phyloP scores from a whole-genome alignment of 208 protist species.

The Wallacemonas sp. region DNA sequence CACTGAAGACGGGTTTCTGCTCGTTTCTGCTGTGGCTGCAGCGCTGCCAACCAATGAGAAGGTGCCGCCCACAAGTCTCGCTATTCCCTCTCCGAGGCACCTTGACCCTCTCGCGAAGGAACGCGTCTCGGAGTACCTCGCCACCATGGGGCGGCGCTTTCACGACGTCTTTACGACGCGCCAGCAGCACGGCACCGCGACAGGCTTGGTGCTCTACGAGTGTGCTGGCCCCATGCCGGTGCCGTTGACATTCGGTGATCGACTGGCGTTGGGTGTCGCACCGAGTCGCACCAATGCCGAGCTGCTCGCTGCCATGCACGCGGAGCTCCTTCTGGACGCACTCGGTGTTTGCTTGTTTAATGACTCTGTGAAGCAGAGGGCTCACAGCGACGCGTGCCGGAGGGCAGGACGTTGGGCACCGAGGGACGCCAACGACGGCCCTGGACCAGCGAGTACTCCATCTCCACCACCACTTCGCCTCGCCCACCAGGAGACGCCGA shows the following conservation, averaged over 20 bases:
- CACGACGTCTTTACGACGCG: conserved; percentile 52
- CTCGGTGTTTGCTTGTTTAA: conserved; percentile 81
- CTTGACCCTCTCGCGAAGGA: conserved; percentile 49
- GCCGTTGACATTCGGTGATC: conserved; percentile 66
- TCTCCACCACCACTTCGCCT: conserved; percentile 79
- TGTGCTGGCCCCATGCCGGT: conserved; percentile 67
- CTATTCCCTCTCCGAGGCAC: conserved; percentile 46
- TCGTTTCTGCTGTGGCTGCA: background rate
- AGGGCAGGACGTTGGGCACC: conserved; percentile 66
- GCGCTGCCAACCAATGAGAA: background rate
- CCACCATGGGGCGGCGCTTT: conserved; percentile 58
- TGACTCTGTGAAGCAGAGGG: conserved; percentile 45
- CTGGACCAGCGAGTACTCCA: conserved; percentile 33
- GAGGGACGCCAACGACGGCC: background rate
- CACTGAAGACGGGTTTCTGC: conserved; percentile 14
- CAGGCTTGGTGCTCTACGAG: background rate
- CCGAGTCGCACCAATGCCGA: conserved; percentile 58
- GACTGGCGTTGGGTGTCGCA: conserved; percentile 75
- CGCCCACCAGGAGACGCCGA: conserved; percentile 27
- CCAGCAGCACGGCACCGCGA: background rate
- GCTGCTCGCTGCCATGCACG: conserved; percentile 83
- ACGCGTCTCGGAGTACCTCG: conserved; percentile 66
- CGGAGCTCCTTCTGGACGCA: conserved; percentile 85
- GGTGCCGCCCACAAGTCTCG: conserved; percentile 21
- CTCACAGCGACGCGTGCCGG: conserved; percentile 55